Evolutionary conservation across 352 stramenopile species (phyloP).

Genomic region (Phytophthora europaea): DNA sequence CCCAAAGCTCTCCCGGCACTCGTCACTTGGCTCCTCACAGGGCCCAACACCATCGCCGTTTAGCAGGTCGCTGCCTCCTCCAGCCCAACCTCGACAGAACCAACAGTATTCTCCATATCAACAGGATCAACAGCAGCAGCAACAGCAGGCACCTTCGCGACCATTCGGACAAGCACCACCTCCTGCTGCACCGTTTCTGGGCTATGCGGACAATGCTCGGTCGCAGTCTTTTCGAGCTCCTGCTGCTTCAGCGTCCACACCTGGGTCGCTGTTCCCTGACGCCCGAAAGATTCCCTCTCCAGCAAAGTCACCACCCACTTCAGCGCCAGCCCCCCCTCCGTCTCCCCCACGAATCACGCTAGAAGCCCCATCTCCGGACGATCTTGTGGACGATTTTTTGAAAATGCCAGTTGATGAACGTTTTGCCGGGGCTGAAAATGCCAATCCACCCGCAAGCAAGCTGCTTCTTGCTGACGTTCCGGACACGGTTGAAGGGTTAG

Average conservation of each 20-base stretch:
- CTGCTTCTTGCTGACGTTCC: constrained; percentile 69
- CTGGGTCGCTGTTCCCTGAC: constrained; percentile 26
- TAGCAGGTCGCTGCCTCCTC: constrained; percentile 24
- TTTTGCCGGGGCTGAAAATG: constrained; percentile 28
- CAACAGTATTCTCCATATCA: constrained; percentile 34
- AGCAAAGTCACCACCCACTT: constrained; percentile 18
- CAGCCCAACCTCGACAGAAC: constrained; percentile 27
- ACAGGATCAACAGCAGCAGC: constrained; percentile 37
- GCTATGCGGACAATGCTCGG: constrained; percentile 58
- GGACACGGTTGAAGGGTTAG: constrained; percentile 61
- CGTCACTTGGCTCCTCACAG: constrained; percentile 63
- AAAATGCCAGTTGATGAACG: constrained; percentile 56
- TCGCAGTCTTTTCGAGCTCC: constrained; percentile 54
- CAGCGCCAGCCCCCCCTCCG: constrained; percentile 22
- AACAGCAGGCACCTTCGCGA: constrained; percentile 20
- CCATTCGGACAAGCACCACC: constrained; percentile 60
- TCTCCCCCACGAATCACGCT: constrained; percentile 33
- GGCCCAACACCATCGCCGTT: constrained; percentile 34
- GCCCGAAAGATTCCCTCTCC: constrained; percentile 26
- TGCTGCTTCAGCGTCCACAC: constrained; percentile 11
- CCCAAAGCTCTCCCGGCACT: constrained; percentile 39
- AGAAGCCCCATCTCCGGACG: constrained; percentile 49
- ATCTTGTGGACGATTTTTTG: constrained; percentile 78
- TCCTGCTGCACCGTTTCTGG: constrained; percentile 74
- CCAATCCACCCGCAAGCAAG: constrained; percentile 46